Base-by-base conservation (phyloP, 2,329 filamentous ascomycete species). In the Fusarium burgessii region DNA sequence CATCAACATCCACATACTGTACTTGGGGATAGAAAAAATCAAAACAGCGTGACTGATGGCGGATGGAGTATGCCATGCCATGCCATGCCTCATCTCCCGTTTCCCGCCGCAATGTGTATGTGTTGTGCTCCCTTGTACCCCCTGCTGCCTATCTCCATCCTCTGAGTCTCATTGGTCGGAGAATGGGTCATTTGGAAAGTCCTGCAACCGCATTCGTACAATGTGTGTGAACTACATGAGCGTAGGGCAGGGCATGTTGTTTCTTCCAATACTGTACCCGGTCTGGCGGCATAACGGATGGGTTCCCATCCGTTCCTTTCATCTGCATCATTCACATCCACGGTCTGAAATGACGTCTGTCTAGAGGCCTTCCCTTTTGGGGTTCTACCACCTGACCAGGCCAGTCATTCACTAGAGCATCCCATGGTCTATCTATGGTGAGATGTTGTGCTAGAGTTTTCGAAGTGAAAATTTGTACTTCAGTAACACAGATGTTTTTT, bases 321-420 rank as follows among this genome's bases (percentile, higher is more conserved):
- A 72, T 66, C 61, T 72, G 65, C 66, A 71, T 59, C 51, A 65
- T 63, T 59, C 54, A 65, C 63, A 67, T 62, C 58, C 61, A 65
- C 59, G 60, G 61, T 62, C 70, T 62, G 65, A 74, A 63, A 71
- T 71, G 63, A 70, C 62, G 52, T 68, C 56, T 71, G 46, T 38
- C 56, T 66, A 58, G 43, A 64, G 61, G 72, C 70, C 68, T 75
- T 75, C 74, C 74, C 58, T 32, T 74, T 76, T 64, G 50, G 61
- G 70, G 72, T 45, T 57, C 72, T 69, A 62, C 70, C 74, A 76
- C 70, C 66, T 76, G 72, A 75, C 66, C 59, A 47, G 68, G 72
- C 50, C 64, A 33, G 54, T 56, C 58, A 56, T 58, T 68, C 67
- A 73, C 50, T 57, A 51, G 52, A 47, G 55, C 72, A 66, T 70